phyloP scores from a whole-genome alignment of 169 alveolate genomes.

The Eimeria maxima region DNA sequence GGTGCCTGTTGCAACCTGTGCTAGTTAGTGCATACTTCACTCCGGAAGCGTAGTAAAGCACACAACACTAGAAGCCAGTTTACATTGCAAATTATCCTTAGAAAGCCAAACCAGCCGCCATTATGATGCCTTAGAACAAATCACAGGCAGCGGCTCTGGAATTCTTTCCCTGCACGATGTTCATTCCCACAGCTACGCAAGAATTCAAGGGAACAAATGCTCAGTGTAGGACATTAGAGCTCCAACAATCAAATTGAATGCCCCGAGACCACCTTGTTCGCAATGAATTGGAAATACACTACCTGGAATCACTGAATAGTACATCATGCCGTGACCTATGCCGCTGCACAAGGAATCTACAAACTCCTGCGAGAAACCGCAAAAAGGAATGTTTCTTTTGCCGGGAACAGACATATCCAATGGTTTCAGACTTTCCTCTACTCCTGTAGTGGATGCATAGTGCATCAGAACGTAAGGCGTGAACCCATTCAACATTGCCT shows the following conservation, averaged over 20 bases:
- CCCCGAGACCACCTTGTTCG: conserved; percentile 51
- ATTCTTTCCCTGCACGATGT: not conserved
- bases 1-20: not conserved
- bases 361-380: conserved; percentile 34
- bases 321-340: conserved; percentile 58
- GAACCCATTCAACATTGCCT: conserved; percentile 36
- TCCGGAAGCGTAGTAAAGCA: not conserved
- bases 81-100: not conserved
- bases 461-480: conserved; percentile 16
- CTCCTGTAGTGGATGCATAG: conserved; percentile 24
- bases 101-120: not conserved
- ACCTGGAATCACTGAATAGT: conserved; percentile 19
- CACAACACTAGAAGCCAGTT: not conserved
- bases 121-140: not conserved
- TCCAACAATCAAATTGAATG: conserved; percentile 12
- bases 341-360: conserved; percentile 15
- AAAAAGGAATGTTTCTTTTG: conserved; percentile 36
- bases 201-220: not conserved
- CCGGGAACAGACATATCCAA: conserved; percentile 45
- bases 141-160: not conserved
- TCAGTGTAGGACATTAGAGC: not conserved
- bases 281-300: conserved; percentile 31
- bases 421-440: not conserved
- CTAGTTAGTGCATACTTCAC: not conserved
- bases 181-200: not conserved